Evolutionary conservation across 805 yeast species (phyloP).

Genomic region (Yarrowia hollandica): DNA sequence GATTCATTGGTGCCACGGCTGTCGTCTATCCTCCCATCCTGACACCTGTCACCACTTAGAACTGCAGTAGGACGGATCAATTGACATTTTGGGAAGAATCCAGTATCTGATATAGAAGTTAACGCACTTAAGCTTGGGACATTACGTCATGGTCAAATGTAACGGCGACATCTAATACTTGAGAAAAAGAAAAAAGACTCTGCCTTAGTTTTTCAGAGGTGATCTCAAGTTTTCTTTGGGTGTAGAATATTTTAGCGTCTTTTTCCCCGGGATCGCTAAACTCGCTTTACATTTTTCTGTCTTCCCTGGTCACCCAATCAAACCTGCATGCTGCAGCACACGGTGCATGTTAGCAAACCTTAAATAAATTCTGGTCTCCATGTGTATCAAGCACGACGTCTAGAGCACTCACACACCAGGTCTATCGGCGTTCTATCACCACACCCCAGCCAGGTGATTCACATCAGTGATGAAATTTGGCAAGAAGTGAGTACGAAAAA

Average conservation of each 20-base stretch:
- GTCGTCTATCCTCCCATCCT: too few relatives aligned
- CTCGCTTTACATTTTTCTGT: neutral
- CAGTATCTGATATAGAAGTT: constrained; percentile 2
- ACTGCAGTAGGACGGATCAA: neutral
- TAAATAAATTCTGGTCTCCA: constrained; percentile 2
- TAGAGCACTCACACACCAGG: neutral
- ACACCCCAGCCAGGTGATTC: constrained; percentile 3
- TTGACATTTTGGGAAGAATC: constrained; percentile 2
- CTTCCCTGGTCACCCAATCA: constrained; percentile 6
- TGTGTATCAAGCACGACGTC: neutral
- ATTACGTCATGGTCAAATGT: neutral
- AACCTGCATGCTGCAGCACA: constrained; percentile 21
- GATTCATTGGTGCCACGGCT: too few relatives aligned
- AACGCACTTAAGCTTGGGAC: neutral
- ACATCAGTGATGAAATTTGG: constrained; percentile 51
- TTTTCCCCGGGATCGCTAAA: too few relatives aligned
- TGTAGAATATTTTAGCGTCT: neutral
- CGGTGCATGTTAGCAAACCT: neutral
- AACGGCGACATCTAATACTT: too few relatives aligned
- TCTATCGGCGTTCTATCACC: neutral
- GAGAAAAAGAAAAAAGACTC: too few relatives aligned
- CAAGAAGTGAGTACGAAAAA: constrained; percentile 50
- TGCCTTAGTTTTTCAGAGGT: too few relatives aligned
- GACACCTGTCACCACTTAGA: too few relatives aligned
- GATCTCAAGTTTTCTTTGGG: too few relatives aligned